A percentile compares a stretch with the other conserved stretches of the same genome.
Evolutionary conservation across 139 green algal genomes (phyloP).

Genomic region (Coccomyxa sp.): DNA sequence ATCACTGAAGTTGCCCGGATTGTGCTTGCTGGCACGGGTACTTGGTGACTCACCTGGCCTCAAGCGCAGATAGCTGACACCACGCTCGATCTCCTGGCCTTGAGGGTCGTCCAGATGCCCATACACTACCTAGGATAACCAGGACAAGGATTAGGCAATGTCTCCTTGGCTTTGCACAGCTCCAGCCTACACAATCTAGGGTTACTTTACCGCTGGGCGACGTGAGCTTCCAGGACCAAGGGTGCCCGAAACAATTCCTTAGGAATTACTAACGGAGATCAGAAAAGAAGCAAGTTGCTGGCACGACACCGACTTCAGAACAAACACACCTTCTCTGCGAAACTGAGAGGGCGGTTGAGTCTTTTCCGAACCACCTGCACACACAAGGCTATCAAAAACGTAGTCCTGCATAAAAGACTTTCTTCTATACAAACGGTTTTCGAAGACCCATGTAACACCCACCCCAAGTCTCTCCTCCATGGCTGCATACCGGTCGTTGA

Average conservation of each 20-base stretch:
- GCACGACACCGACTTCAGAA: neutral
- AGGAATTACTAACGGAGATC: no score
- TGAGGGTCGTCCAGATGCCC: slow-evolving; percentile 90
- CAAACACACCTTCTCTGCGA: slow-evolving; percentile 84
- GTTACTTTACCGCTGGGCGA: no score
- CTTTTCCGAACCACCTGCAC: slow-evolving; percentile 74
- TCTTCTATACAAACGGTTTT: neutral
- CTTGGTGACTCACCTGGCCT: slow-evolving; percentile 60
- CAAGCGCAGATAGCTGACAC: slow-evolving; percentile 82
- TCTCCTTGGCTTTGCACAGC: neutral
- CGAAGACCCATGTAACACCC: neutral
- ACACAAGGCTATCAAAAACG: neutral
- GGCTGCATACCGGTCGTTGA: slow-evolving; percentile 86
- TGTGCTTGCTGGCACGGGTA: neutral
- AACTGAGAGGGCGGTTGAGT: slow-evolving; percentile 82
- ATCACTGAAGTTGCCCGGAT: neutral
- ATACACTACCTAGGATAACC: slow-evolving; percentile 80
- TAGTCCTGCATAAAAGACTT: neutral
- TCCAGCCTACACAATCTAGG: no score
- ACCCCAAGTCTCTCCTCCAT: slow-evolving; percentile 80
- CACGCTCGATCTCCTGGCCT: slow-evolving; percentile 75
- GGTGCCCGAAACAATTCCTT: no score
- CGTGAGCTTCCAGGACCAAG: no score
- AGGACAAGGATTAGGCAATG: neutral
- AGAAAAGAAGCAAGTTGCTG: no score